Evolutionary conservation across 2,329 filamentous ascomycete genomes (phyloP), one percentile per base, ranked within the genome.

Genomic region (Cytospora piceae): DNA sequence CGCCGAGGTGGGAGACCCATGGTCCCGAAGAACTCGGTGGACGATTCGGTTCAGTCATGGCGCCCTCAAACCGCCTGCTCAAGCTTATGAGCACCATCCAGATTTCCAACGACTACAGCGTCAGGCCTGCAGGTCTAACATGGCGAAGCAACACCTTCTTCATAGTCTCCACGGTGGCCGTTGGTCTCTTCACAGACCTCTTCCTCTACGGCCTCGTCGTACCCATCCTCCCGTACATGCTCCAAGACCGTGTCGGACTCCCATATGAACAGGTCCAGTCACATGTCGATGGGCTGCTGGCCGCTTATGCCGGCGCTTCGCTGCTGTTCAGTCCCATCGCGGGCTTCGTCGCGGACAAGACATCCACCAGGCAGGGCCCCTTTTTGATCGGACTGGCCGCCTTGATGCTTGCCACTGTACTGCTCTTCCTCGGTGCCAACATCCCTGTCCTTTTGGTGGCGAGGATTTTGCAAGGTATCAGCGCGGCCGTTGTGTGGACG

Each of bases 151-250:
- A 82, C 61, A 84, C 83, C 2, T 71, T 81, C 55, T 89, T 89
- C 76, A 87, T 88, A 69, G 73, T 87, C 49, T 74, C 79, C 8
- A 87, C 85, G 2, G 83, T 89, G 15, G 81, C 78, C 4, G 74
- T 85, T 24, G 83, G 82, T 53, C 78, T 85, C 2, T 87, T 86
- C 70, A 84, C 83, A 0, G 85, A 87, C 71, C 74, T 87, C 15
- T 87, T 87, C 72, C 78, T 88, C 1, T 88, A 87, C 71, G 83
- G 83, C 1, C 76, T 88, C 2, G 78, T 88, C 20, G 84, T 87
- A 0, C 85, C 86, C 0, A 81, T 87, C 11, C 74, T 87, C 1
- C 85, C 85, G 0, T 88, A 84, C 68, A 80, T 88, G 75, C 80
- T 88, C 1, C 72, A 79, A 56, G 79, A 84, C 62, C 79, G 84